A percentile compares a stretch with the other conserved stretches of the same genome.
These are phyloP conservation scores for Colletotrichum siamense DNA, from an alignment of 2,329 filamentous ascomycete genomes.

Conservation along the genomic window DNA sequence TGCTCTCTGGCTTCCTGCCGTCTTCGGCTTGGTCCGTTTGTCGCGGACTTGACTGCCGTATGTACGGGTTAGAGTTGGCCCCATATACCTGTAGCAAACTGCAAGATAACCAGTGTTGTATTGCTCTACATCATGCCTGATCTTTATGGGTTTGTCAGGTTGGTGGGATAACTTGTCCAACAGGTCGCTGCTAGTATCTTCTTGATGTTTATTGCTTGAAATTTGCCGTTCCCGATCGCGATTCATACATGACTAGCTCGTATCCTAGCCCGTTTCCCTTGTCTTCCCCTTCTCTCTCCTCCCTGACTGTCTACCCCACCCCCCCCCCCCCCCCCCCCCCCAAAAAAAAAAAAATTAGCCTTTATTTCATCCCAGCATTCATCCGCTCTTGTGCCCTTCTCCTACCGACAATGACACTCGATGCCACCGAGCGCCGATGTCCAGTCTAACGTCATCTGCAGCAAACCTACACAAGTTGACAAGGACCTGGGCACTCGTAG, in stretches of 20 bases:
- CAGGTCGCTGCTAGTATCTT: neutral
- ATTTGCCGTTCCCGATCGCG: neutral
- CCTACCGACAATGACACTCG: neutral
- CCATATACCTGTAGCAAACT: neutral
- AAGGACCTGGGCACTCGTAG: neutral
- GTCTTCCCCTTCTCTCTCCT: neutral
- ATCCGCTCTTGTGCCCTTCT: neutral
- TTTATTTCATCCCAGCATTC: neutral
- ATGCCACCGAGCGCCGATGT: slow-evolving; percentile 6
- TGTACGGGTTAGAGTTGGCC: neutral
- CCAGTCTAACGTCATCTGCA: neutral
- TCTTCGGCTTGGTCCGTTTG: neutral
- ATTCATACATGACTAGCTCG: neutral
- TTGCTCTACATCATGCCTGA: neutral
- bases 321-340: too few species aligned
- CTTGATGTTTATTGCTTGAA: neutral
- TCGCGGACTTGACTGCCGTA: neutral
- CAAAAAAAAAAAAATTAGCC: too few species aligned
- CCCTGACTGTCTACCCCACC: neutral
- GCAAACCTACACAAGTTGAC: neutral
- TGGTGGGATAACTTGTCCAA: neutral
- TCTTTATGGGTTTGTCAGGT: neutral
- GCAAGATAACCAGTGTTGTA: neutral
- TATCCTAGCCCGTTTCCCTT: neutral
- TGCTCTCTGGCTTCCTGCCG: neutral